Evolutionary conservation across 169 alveolate species (phyloP).

Genomic region (Sarcocystis neurona): DNA sequence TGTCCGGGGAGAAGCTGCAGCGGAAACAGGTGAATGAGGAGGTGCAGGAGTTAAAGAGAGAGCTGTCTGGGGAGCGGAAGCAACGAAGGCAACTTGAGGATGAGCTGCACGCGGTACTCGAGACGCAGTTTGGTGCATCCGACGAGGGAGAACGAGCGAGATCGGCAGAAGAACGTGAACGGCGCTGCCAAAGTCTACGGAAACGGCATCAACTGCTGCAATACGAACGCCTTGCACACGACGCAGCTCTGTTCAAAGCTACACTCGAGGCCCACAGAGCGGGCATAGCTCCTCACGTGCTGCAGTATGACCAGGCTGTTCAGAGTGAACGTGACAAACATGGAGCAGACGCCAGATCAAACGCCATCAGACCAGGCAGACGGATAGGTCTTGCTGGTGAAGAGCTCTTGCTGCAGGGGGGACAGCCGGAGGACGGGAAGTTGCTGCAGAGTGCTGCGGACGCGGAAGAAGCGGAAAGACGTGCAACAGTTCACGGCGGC

Average conservation of each 20-base stretch:
- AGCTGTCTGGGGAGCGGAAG: background rate
- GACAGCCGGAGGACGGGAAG: too few species aligned
- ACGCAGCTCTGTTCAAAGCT: conserved; percentile 20
- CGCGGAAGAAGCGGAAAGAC: too few species aligned
- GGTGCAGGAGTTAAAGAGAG: background rate
- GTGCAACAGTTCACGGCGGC: too few species aligned
- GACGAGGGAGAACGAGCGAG: too few species aligned
- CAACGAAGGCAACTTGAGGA: background rate
- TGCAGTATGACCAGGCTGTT: background rate
- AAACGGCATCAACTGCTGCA: background rate
- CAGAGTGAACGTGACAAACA: background rate
- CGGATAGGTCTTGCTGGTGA: too few species aligned
- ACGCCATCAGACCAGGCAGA: too few species aligned
- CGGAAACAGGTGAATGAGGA: background rate
- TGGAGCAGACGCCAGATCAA: too few species aligned
- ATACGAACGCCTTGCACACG: background rate
- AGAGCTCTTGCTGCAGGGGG: too few species aligned
- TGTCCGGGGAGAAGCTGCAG: background rate
- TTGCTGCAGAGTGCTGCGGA: too few species aligned
- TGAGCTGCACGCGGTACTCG: background rate
- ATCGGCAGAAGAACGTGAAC: too few species aligned
- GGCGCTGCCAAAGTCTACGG: too few species aligned
- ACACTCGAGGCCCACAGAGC: conserved; percentile 17
- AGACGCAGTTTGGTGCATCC: too few species aligned
- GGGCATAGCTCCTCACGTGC: conserved; percentile 11